phyloP scores from a whole-genome alignment of 1,284 basidiomycete species.

The Lentinus polychrous region DNA sequence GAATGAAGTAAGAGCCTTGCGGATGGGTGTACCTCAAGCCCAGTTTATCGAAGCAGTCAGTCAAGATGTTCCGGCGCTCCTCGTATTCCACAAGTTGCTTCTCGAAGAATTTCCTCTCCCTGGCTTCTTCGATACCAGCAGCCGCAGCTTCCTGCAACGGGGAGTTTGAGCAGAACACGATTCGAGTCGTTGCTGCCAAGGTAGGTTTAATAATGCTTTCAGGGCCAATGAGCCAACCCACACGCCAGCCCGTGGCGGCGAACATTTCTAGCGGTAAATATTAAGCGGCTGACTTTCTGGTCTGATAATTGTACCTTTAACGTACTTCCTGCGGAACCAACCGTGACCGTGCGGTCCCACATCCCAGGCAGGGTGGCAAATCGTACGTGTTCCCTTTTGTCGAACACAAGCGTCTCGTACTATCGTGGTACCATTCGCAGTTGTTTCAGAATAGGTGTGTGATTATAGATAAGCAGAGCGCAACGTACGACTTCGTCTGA shows the following conservation, averaged over 20 bases:
- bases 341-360: slow-evolving; percentile 92
- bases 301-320: slow-evolving; percentile 8
- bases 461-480: slow-evolving; percentile 1
- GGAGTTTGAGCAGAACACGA: slow-evolving; percentile 93
- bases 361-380: slow-evolving; percentile 93
- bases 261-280: slow-evolving; percentile 68
- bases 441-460: background rate
- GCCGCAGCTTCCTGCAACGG: slow-evolving; percentile 91
- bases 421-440: slow-evolving; percentile 23
- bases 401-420: slow-evolving; percentile 94
- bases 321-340: slow-evolving; percentile 75
- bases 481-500: slow-evolving; percentile 88
- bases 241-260: slow-evolving; percentile 95
- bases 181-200: slow-evolving; percentile 86
- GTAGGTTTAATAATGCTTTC: slow-evolving; percentile 79
- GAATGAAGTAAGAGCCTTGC: slow-evolving; percentile 85
- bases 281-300: background rate
- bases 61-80: slow-evolving; percentile 72
- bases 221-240: slow-evolving; percentile 94
- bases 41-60: slow-evolving; percentile 75
- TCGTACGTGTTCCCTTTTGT: slow-evolving; percentile 82
- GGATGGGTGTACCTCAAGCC: slow-evolving; percentile 86
- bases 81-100: slow-evolving; percentile 76
- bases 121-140: slow-evolving; percentile 75
- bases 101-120: slow-evolving; percentile 72